Percentiles rank a stretch among this genome's conserved stretches.
Conservation (phyloP, 345 rosid genomes). For the Garcia nutans region DNA sequence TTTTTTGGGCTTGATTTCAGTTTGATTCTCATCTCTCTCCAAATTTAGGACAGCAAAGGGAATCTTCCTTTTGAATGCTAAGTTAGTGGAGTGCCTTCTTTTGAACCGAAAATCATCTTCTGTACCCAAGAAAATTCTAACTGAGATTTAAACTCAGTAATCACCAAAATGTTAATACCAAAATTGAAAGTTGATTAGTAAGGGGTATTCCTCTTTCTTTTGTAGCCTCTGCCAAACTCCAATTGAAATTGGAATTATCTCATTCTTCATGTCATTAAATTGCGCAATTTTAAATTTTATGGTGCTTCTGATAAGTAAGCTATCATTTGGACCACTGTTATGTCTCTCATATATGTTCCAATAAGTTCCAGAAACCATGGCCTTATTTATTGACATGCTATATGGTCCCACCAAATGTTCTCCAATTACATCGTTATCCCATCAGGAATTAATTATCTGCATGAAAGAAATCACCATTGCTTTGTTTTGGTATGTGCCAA, state of each 20-base stretch:
- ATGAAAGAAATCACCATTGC: slow-evolving; percentile 1
- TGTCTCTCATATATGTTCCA: slow-evolving; percentile 17
- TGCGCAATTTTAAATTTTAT: not conserved
- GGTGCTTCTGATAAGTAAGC: not conserved
- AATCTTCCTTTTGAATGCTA: slow-evolving; percentile 25
- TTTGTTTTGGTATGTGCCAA: not conserved
- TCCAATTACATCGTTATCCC: slow-evolving; percentile 7
- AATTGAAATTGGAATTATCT: not conserved
- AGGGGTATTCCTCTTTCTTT: no score
- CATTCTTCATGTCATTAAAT: not conserved
- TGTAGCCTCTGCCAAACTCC: no score
- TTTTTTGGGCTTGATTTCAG: not conserved
- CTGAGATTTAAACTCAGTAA: no score
- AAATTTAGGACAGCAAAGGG: slow-evolving; percentile 6
- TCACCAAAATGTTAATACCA: no score
- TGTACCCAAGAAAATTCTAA: no score
- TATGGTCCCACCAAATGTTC: slow-evolving; percentile 23
- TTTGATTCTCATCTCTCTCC: slow-evolving; percentile 1
- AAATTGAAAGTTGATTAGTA: no score
- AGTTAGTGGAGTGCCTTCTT: slow-evolving; percentile 27
- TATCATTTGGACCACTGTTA: slow-evolving; percentile 17
- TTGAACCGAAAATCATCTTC: slow-evolving; percentile 1
- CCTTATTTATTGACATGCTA: not conserved
- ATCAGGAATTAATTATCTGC: slow-evolving; percentile 4
- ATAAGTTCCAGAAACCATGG: slow-evolving; percentile 12